These are phyloP conservation scores for Peterozyma toletana DNA, from an alignment of 805 yeast genomes.

Conservation along the genomic window DNA sequence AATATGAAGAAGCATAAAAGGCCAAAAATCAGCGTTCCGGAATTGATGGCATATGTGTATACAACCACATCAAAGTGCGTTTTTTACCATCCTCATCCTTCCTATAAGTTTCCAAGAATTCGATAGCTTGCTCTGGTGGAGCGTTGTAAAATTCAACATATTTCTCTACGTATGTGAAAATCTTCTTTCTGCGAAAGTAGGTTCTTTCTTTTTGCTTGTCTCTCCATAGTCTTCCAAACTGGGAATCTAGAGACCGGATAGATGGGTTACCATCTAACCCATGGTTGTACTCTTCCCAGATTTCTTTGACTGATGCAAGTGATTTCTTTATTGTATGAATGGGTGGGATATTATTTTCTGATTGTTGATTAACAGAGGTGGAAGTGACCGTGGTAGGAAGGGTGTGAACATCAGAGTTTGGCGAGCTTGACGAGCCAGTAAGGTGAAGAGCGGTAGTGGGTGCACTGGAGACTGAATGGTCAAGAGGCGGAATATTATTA, in stretches of 20 bases:
- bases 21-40: background rate
- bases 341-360: background rate
- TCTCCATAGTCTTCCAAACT: conserved; percentile 29
- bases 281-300: conserved; percentile 30
- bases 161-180: conserved; percentile 18
- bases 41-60: conserved; percentile 18
- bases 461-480: too few species aligned
- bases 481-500: too few species aligned
- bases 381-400: too few species aligned
- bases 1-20: too few species aligned
- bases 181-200: conserved; percentile 26
- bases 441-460: too few species aligned
- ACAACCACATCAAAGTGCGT: conserved; percentile 24
- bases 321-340: conserved; percentile 13
- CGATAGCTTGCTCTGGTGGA: conserved; percentile 22
- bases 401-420: too few species aligned
- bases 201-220: conserved; percentile 30
- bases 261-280: conserved; percentile 30
- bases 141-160: conserved; percentile 9
- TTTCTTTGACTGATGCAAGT: conserved; percentile 20
- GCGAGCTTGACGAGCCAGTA: too few species aligned
- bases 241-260: conserved; percentile 21
- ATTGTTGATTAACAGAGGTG: too few species aligned
- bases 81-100: conserved; percentile 22
- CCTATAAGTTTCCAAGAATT: conserved; percentile 24